phyloP scores from a whole-genome alignment of 1,284 basidiomycete species.

The Ustilago bromivora region DNA sequence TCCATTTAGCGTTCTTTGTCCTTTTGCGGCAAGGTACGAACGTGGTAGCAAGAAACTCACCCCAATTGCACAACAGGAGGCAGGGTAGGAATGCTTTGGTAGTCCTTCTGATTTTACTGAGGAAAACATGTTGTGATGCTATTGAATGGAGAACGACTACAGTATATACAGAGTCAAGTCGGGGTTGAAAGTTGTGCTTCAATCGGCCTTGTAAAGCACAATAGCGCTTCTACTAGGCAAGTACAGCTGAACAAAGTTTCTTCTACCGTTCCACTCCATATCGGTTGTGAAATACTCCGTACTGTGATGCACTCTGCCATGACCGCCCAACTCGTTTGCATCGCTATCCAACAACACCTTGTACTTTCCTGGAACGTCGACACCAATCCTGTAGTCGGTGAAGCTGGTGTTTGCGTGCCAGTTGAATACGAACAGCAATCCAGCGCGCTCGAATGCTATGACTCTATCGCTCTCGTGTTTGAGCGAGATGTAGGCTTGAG shows the following conservation, averaged over 20 bases:
- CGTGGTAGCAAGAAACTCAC: no score
- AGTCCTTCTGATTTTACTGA: no score
- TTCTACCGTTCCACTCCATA: slow-evolving; percentile 89
- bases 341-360: slow-evolving; percentile 84
- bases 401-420: slow-evolving; percentile 90
- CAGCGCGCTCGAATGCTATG: slow-evolving; percentile 91
- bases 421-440: slow-evolving; percentile 94
- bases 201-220: slow-evolving; percentile 72
- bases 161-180: background rate
- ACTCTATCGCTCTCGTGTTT: slow-evolving; percentile 82
- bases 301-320: slow-evolving; percentile 78
- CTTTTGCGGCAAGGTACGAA: no score
- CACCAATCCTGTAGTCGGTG: slow-evolving; percentile 91
- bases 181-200: background rate
- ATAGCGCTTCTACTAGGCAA: slow-evolving; percentile 80
- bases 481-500: slow-evolving; percentile 76
- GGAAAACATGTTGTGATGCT: no score
- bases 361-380: slow-evolving; percentile 89
- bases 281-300: slow-evolving; percentile 83
- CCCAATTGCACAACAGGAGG: no score
- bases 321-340: slow-evolving; percentile 83
- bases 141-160: background rate
- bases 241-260: slow-evolving; percentile 80
- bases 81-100: no score
- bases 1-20: no score